A percentile compares a stretch with the other conserved stretches of the same genome.
Conservation (phyloP, 2,329 filamentous ascomycete species). For the Lachnellula arida region DNA sequence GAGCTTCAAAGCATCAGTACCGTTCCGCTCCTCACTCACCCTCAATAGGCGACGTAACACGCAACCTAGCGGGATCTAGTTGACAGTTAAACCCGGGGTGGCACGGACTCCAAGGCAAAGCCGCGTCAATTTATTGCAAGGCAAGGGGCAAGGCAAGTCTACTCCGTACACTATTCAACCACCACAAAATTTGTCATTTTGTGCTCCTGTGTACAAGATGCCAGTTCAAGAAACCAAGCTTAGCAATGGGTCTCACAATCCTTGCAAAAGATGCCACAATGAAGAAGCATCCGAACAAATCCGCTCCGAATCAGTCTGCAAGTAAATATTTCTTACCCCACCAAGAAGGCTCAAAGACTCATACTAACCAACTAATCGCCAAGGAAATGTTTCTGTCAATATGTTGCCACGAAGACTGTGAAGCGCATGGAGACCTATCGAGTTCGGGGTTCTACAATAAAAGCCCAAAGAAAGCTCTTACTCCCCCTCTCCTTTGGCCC, state of each 20-base stretch:
- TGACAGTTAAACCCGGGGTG: not conserved
- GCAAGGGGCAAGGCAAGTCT: not conserved
- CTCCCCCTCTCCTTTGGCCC: constrained; percentile 79
- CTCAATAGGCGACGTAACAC: constrained; percentile 19
- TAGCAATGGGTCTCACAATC: not conserved
- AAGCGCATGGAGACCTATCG: constrained; percentile 70
- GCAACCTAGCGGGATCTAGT: constrained; percentile 12
- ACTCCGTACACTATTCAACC: not conserved
- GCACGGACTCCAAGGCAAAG: constrained; percentile 8
- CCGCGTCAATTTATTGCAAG: constrained; percentile 8
- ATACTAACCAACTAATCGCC: constrained; percentile 9
- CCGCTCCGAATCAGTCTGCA: constrained; percentile 31
- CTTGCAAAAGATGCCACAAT: constrained; percentile 30
- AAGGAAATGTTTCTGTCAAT: constrained; percentile 73
- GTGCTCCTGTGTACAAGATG: not conserved
- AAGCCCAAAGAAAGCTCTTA: constrained; percentile 49
- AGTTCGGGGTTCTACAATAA: constrained; percentile 36
- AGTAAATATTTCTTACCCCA: constrained; percentile 19
- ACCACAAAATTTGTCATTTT: not conserved
- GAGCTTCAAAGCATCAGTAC: not conserved
- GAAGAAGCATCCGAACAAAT: constrained; percentile 28
- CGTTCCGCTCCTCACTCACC: not conserved
- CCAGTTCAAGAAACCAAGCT: not conserved
- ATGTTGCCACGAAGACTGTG: constrained; percentile 71
- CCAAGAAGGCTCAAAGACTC: constrained; percentile 5